A percentile compares a stretch with the other conserved stretches of the same genome.
phyloP scores from a whole-genome alignment of 768 basidiomycete genomes.

The Lentinula raphanica region DNA sequence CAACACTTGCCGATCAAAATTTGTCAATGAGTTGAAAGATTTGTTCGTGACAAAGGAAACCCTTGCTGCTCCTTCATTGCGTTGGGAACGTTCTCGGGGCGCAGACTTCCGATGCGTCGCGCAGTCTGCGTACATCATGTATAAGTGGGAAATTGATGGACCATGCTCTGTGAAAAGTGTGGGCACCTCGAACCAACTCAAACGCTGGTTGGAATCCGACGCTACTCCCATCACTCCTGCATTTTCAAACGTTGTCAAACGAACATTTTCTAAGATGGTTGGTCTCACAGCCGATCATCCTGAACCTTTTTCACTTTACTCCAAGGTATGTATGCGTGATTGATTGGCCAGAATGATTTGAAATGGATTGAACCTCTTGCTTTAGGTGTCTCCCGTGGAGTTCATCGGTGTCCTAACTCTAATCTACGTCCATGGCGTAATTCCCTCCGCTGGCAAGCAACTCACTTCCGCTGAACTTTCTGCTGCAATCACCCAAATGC shows the following conservation, averaged over 20 bases:
- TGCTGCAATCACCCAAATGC: constrained; percentile 18
- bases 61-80: constrained; percentile 15
- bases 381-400: constrained; percentile 3
- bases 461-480: neutral
- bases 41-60: constrained; percentile 22
- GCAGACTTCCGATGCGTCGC: constrained; percentile 31
- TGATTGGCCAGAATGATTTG: neutral
- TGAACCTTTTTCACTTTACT: neutral
- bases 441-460: neutral
- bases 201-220: neutral
- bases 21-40: constrained; percentile 35
- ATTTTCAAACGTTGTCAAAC: neutral
- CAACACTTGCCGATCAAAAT: constrained; percentile 31
- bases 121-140: neutral
- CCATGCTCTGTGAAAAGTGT: neutral
- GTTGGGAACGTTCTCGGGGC: constrained; percentile 27
- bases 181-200: neutral
- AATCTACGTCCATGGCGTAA: neutral
- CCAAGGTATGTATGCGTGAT: neutral
- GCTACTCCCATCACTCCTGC: neutral
- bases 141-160: neutral
- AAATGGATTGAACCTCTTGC: neutral
- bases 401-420: neutral
- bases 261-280: neutral
- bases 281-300: neutral